Base-by-base conservation (phyloP, 495 filamentous ascomycete genomes). In the Penicillium antarcticum region DNA sequence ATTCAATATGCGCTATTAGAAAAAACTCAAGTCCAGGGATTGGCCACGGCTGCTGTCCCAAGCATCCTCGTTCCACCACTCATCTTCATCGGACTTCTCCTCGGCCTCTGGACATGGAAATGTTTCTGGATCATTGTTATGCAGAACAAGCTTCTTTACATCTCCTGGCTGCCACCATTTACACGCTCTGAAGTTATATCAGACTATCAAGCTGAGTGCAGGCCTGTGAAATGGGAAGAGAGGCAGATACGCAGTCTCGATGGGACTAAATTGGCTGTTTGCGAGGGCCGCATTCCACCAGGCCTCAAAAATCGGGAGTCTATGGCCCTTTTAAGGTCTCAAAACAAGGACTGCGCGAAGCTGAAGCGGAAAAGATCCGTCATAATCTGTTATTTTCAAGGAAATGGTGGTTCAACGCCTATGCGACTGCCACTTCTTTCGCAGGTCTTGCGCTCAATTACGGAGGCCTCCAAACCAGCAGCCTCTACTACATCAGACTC, bases 61-160 rank as follows among this genome's bases (percentile, higher is more conserved):
- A 58, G 79, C 6, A 47, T 80, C 14, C 65, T 89, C 11, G 56
- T 86, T 4, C 85, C 87, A 5, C 89, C 89, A 0, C 61, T 74
- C 5, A 73, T 89, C 41, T 92, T 90, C 58, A 57, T 70, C 7
- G 85, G 87, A 8, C 70, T 95, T 11, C 65, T 88, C 2, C 51
- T 89, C 8, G 71, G 76, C 5, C 74, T 91, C 10, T 92, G 87
- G 85, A 76, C 77, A 0, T 91, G 86, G 79, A 92, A 94, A 70
- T 91, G 87, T 55, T 62, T 85, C 46, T 88, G 91, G 86, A 82
- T 92, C 69, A 75, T 92, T 16, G 55, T 86, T 5, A 85, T 92
- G 61, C 89, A 91, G 66, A 88, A 92, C 60, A 88, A 89, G 52
- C 89, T 94, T 51, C 83, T 92, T 41, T 92, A 92, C 67, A 88